Evolutionary conservation across 345 rosid genomes (phyloP).

Genomic region (Theobroma cacao): DNA sequence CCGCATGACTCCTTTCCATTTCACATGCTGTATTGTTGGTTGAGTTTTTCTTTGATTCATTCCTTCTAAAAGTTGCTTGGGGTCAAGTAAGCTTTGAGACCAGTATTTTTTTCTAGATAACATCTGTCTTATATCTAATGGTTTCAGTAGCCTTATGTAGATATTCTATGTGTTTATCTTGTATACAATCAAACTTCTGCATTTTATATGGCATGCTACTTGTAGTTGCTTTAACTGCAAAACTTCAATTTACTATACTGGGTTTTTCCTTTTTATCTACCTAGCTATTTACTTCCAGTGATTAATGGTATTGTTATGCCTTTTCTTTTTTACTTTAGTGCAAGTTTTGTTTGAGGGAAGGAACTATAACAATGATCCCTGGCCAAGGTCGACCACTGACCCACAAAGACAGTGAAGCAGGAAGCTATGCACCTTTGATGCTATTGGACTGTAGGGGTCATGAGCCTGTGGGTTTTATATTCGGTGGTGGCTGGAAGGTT

Average conservation of each 20-base stretch:
- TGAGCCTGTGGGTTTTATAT: slow-evolving; percentile 69
- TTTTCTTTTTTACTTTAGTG: slow-evolving; percentile 43
- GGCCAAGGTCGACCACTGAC: slow-evolving; percentile 69
- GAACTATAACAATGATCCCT: slow-evolving; percentile 71
- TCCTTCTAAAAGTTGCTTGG: background rate
- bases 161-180: background rate
- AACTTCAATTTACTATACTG: background rate
- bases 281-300: background rate
- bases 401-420: slow-evolving; percentile 49
- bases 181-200: background rate
- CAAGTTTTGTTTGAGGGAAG: slow-evolving; percentile 84
- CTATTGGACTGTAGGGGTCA: slow-evolving; percentile 79
- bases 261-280: slow-evolving; percentile 2
- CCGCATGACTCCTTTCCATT: background rate
- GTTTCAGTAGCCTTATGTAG: background rate
- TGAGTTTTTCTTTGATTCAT: background rate
- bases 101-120: background rate
- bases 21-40: background rate
- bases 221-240: background rate
- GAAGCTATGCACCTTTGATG: slow-evolving; percentile 75
- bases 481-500: slow-evolving; percentile 69
- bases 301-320: slow-evolving; percentile 7
- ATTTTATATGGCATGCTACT: background rate
- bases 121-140: background rate
- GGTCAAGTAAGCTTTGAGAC: background rate